A percentile compares a stretch with the other conserved stretches of the same genome.
These are phyloP conservation scores for Aegilops sharonensis DNA, from an alignment of 176 grass and related monocot genomes.

Conservation along the genomic window DNA sequence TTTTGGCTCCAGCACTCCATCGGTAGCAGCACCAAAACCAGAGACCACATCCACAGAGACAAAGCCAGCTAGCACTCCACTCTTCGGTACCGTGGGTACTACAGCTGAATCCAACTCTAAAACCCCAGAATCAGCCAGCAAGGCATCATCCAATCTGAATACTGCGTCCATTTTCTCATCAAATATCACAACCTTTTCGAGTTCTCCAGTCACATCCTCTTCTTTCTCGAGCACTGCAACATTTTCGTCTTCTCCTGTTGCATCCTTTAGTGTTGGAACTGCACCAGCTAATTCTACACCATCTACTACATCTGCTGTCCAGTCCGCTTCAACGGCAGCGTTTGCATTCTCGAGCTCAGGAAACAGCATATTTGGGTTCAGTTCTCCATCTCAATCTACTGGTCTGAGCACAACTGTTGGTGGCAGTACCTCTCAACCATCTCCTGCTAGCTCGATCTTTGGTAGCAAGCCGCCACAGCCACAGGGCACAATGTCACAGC, in stretches of 20 bases:
- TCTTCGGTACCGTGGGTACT: constrained; percentile 14
- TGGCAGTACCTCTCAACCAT: constrained; percentile 27
- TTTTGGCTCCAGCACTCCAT: constrained; percentile 37
- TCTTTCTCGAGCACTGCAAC: constrained; percentile 25
- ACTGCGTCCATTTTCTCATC: constrained; percentile 3
- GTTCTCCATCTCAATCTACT: constrained; percentile 43
- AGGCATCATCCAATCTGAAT: constrained; percentile 16
- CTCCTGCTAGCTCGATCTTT: constrained; percentile 32
- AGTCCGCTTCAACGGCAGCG: constrained; percentile 35
- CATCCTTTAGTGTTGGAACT: constrained; percentile 25
- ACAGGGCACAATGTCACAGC: constrained; percentile 20
- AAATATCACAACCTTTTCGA: constrained; percentile 22
- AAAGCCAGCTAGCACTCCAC: constrained; percentile 26
- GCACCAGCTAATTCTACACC: neutral
- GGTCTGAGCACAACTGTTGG: constrained; percentile 26
- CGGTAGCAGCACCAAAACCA: constrained; percentile 33
- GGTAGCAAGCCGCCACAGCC: constrained; percentile 26
- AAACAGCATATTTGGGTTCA: constrained; percentile 43
- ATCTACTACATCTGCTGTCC: constrained; percentile 21
- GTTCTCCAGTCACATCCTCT: constrained; percentile 7
- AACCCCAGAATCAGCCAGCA: constrained; percentile 31
- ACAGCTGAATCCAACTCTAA: constrained; percentile 32
- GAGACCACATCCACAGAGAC: constrained; percentile 3
- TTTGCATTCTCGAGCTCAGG: constrained; percentile 39
- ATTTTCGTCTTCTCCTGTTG: constrained; percentile 14